A percentile compares a stretch with the other conserved stretches of the same genome.
Conservation (phyloP, 2,329 filamentous ascomycete species). For the Aphanocladium album region DNA sequence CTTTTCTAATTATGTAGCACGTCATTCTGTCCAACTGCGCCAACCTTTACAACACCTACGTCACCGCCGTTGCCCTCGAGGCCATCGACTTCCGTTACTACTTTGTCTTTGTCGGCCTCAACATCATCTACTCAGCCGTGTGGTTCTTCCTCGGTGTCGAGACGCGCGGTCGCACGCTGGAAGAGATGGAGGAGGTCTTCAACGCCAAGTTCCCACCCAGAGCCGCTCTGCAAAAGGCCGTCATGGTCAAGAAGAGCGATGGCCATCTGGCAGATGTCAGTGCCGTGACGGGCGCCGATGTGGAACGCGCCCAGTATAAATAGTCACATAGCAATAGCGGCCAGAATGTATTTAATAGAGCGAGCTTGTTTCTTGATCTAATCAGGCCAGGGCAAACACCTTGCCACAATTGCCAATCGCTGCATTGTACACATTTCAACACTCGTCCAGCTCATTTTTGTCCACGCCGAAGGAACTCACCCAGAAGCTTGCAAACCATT, state of each 20-base stretch:
- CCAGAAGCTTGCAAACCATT: neutral
- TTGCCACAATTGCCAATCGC: no score
- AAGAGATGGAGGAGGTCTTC: slow-evolving; percentile 41
- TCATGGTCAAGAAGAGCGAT: slow-evolving; percentile 22
- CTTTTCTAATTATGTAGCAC: neutral
- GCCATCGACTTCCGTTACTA: slow-evolving; percentile 28
- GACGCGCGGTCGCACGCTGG: slow-evolving; percentile 32
- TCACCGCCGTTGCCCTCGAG: slow-evolving; percentile 26
- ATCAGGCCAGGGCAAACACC: no score
- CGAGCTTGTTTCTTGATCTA: neutral
- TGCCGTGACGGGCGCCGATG: slow-evolving; percentile 3
- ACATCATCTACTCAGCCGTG: slow-evolving; percentile 22
- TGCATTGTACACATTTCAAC: no score
- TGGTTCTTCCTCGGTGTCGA: slow-evolving; percentile 28
- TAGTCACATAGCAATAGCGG: neutral
- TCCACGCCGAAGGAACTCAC: neutral
- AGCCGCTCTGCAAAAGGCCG: slow-evolving; percentile 30
- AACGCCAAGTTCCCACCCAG: slow-evolving; percentile 31
- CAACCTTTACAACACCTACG: slow-evolving; percentile 29
- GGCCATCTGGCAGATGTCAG: slow-evolving; percentile 18
- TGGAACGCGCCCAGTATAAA: neutral
- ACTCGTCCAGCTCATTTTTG: neutral
- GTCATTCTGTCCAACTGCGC: slow-evolving; percentile 26
- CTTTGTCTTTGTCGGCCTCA: slow-evolving; percentile 28
- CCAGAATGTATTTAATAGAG: neutral